phyloP scores from a whole-genome alignment of 768 basidiomycete genomes.

The Chalciporus sphaerocephalus region DNA sequence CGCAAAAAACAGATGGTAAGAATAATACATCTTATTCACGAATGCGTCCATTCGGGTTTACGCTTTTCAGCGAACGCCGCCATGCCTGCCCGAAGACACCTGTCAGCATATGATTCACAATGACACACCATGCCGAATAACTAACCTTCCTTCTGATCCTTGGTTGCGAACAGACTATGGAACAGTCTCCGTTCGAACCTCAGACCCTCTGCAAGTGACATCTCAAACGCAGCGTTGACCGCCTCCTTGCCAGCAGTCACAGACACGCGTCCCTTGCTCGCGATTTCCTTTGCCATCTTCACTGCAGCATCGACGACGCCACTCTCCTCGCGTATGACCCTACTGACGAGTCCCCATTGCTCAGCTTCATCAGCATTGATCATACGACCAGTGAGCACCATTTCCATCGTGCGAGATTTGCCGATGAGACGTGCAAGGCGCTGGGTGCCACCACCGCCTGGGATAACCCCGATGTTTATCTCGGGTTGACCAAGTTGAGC shows the following conservation, averaged over 20 bases:
- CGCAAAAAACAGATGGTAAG: too few relatives aligned
- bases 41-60: constrained; percentile 75
- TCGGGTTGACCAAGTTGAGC: constrained; percentile 96
- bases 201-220: constrained; percentile 77
- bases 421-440: constrained; percentile 82
- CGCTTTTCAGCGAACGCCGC: constrained; percentile 91
- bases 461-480: constrained; percentile 92
- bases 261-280: constrained; percentile 76
- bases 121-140: constrained; percentile 1
- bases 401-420: constrained; percentile 92
- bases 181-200: constrained; percentile 86
- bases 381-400: constrained; percentile 83
- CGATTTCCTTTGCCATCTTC: constrained; percentile 70
- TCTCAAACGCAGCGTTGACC: constrained; percentile 88
- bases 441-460: constrained; percentile 92
- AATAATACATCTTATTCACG: constrained; percentile 11
- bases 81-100: constrained; percentile 63
- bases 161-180: constrained; percentile 88
- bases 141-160: constrained; percentile 92
- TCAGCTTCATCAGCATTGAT: constrained; percentile 80
- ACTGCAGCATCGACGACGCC: constrained; percentile 88
- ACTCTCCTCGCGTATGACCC: constrained; percentile 72
- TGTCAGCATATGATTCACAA: not conserved
- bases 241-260: constrained; percentile 90
- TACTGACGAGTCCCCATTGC: constrained; percentile 81